Conservation (phyloP, 2,329 filamentous ascomycete species). For the Plenodomus tracheiphilus region DNA sequence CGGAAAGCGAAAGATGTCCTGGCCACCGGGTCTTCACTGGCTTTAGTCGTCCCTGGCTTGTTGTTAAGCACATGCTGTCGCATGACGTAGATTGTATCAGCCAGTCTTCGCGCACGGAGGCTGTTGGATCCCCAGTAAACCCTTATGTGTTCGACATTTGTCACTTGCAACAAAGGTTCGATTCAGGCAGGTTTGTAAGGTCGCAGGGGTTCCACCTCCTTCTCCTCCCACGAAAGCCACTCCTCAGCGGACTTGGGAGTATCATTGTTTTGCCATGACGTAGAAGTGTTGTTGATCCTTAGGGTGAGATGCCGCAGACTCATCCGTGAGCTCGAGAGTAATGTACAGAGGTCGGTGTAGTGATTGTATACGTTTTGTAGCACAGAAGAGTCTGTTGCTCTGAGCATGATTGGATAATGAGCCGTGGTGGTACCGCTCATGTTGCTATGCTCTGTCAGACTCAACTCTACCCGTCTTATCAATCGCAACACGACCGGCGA, state of each 20-base stretch:
- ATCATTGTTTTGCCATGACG: slow-evolving; percentile 6
- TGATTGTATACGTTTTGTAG: slow-evolving; percentile 25
- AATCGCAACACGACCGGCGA: slow-evolving; percentile 13
- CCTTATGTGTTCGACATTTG: slow-evolving; percentile 14
- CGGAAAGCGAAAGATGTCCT: not conserved
- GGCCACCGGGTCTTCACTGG: not conserved
- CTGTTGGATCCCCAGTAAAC: slow-evolving; percentile 22
- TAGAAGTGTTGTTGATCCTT: slow-evolving; percentile 13
- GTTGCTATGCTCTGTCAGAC: slow-evolving; percentile 22
- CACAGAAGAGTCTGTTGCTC: slow-evolving; percentile 19
- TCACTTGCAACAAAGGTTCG: slow-evolving; percentile 17
- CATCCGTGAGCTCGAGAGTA: slow-evolving; percentile 22
- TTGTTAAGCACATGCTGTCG: slow-evolving; percentile 15
- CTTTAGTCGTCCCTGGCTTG: not conserved
- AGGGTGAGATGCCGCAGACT: slow-evolving; percentile 18
- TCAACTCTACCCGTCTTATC: slow-evolving; percentile 20
- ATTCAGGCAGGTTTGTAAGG: slow-evolving; percentile 21
- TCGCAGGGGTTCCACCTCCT: slow-evolving; percentile 6
- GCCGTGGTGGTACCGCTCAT: slow-evolving; percentile 15
- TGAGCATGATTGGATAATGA: slow-evolving; percentile 15
- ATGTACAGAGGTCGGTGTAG: slow-evolving; percentile 24
- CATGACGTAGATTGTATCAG: slow-evolving; percentile 15
- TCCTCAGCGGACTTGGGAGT: slow-evolving; percentile 10
- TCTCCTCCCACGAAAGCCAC: slow-evolving; percentile 12
- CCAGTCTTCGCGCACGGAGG: slow-evolving; percentile 13